Evolutionary conservation across 129 eudicot genomes (phyloP).

Genomic region (Silybum marianum): DNA sequence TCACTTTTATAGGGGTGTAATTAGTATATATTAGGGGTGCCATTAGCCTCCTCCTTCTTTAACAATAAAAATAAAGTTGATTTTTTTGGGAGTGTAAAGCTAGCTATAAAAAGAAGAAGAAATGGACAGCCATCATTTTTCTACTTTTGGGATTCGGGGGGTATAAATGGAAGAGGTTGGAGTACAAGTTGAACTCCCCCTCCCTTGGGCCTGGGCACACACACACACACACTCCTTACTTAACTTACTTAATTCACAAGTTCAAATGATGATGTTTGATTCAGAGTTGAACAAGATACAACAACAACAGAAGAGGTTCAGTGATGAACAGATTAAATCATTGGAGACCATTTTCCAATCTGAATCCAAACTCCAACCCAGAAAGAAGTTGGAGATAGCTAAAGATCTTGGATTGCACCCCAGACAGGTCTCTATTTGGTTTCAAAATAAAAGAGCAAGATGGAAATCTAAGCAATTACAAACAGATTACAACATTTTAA

Average conservation of each 20-base stretch:
- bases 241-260: no score
- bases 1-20: no score
- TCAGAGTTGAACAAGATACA: not conserved
- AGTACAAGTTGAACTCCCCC: not conserved
- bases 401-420: constrained; percentile 70
- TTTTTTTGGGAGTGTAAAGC: no score
- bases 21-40: no score
- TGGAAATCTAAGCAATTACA: constrained; percentile 73
- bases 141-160: not conserved
- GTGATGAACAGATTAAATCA: constrained; percentile 60
- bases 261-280: not conserved
- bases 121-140: no score
- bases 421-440: constrained; percentile 75
- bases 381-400: constrained; percentile 63
- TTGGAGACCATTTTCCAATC: constrained; percentile 56
- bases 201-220: not conserved
- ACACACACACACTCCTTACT: not conserved
- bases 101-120: no score
- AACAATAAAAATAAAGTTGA: no score
- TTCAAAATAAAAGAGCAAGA: constrained; percentile 77
- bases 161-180: not conserved
- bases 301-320: constrained; percentile 46
- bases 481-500: constrained; percentile 43
- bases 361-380: constrained; percentile 64
- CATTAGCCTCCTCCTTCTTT: no score